These are phyloP conservation scores for Xylariales sp. DNA, from an alignment of 2,329 filamentous ascomycete species.

Conservation along the genomic window DNA sequence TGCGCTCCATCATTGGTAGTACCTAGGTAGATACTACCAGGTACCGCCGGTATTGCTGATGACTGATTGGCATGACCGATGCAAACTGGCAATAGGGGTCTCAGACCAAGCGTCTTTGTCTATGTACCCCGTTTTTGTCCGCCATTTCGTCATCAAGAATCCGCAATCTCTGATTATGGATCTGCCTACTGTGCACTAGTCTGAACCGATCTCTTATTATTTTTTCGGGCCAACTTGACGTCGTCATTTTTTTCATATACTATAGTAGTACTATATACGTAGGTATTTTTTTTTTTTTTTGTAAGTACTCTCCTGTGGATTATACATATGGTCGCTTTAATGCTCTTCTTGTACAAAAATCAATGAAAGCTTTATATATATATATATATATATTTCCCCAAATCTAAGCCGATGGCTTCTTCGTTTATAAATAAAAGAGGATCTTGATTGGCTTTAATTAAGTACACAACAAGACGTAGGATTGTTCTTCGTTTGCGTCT, in stretches of 20 bases:
- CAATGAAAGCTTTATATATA: neutral
- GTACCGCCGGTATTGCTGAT: no score
- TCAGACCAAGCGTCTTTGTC: neutral
- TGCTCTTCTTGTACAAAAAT: neutral
- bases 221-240: slow-evolving; percentile 12
- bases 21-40: neutral
- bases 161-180: slow-evolving; percentile 35
- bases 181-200: slow-evolving; percentile 19
- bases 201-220: slow-evolving; percentile 2
- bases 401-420: neutral
- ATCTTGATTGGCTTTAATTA: slow-evolving; percentile 23
- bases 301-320: no score
- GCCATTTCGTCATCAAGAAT: slow-evolving; percentile 39
- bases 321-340: neutral
- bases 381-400: neutral
- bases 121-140: slow-evolving; percentile 22
- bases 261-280: no score
- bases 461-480: slow-evolving; percentile 26
- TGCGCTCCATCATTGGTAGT: neutral
- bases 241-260: slow-evolving; percentile 21
- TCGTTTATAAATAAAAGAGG: slow-evolving; percentile 13
- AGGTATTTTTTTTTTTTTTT: no score
- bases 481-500: slow-evolving; percentile 42
- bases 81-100: no score
- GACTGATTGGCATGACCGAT: no score